Evolutionary conservation across 2,329 filamentous ascomycete genomes (phyloP), one percentile per base, ranked within the genome.

Genomic region (Stromatinia cepivora): DNA sequence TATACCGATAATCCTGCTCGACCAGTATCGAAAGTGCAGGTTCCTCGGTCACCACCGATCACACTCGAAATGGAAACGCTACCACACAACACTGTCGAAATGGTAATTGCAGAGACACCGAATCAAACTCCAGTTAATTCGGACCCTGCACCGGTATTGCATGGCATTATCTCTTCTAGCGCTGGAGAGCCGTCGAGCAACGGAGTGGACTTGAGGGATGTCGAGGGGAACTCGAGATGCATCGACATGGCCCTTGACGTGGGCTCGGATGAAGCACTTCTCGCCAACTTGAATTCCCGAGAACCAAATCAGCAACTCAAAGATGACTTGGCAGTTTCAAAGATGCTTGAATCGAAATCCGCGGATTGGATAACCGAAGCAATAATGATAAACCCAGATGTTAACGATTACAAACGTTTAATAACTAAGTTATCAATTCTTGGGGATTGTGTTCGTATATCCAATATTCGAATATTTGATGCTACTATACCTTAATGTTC

Each of bases 401-500:
- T 63, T 8, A 28, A 46, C 5, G 25, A 22, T 25, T 25, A 63
- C 25, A 63, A 42, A 22, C 20, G 28, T 17, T 20, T 63, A 11
- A 25, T 42, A 1, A 28, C 25, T 20, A 63, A 63, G 45, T 11
- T 63, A 11, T 45, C 34, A 17, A 17, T 42, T 36, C 59, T 63
- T 63, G 45, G 45, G 17, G 25, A 63, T 13, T 50, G 59, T 34
- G 59, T 63, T 7, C 20, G 20, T 48, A 11, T 7, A 11, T 36
- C 45, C 3, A 45, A 63, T 50, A 7, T n/a, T 48, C 11, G 3
- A 3, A 34, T 31, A 28, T 63, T 63, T 31, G 28, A 63, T 11
- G 45, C 28, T 34, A 63, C 15, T 36, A 63, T 28, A 63, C 59
- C 59, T n/a, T 63, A 45, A 25, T 63, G 45, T 28, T 63, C 59